Evolutionary conservation across 805 yeast genomes (phyloP).

Genomic region (Lipomyces sp.): DNA sequence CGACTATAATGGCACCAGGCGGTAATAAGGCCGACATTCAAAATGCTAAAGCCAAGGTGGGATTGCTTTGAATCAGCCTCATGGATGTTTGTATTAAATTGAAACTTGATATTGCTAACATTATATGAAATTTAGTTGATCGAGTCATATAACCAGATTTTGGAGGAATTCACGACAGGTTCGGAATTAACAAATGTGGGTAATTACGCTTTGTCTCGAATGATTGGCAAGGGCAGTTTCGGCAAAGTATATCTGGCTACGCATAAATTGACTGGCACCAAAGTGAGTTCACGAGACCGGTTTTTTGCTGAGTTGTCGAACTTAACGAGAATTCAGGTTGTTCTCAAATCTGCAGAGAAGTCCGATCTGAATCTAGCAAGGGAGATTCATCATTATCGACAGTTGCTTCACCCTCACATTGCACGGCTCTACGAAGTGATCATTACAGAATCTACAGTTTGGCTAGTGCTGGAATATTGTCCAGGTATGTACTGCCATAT

Average conservation of each 20-base stretch:
- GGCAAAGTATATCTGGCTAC: constrained; percentile 88
- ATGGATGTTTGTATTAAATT: background rate
- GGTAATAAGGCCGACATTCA: constrained; percentile 43
- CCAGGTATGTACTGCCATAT: constrained; percentile 49
- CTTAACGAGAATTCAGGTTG: constrained; percentile 53
- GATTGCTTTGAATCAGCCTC: constrained; percentile 10
- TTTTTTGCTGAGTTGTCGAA: background rate
- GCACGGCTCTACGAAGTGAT: constrained; percentile 85
- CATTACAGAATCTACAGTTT: constrained; percentile 75
- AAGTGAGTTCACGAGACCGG: constrained; percentile 45
- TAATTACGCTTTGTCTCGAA: constrained; percentile 70
- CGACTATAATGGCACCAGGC: constrained; percentile 20
- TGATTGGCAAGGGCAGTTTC: constrained; percentile 88
- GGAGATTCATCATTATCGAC: constrained; percentile 86
- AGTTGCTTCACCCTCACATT: constrained; percentile 80
- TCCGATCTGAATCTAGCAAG: constrained; percentile 85
- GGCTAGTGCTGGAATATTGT: constrained; percentile 91
- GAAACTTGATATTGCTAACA: background rate
- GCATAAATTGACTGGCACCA: constrained; percentile 73
- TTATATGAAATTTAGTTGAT: constrained; percentile 50
- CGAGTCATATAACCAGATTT: constrained; percentile 65
- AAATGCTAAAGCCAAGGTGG: constrained; percentile 52
- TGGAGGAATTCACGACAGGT: constrained; percentile 52
- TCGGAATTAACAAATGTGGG: constrained; percentile 71
- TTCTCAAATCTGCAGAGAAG: constrained; percentile 74